Base-by-base conservation (phyloP, 768 basidiomycete genomes). In the Multifurca ochricompacta region DNA sequence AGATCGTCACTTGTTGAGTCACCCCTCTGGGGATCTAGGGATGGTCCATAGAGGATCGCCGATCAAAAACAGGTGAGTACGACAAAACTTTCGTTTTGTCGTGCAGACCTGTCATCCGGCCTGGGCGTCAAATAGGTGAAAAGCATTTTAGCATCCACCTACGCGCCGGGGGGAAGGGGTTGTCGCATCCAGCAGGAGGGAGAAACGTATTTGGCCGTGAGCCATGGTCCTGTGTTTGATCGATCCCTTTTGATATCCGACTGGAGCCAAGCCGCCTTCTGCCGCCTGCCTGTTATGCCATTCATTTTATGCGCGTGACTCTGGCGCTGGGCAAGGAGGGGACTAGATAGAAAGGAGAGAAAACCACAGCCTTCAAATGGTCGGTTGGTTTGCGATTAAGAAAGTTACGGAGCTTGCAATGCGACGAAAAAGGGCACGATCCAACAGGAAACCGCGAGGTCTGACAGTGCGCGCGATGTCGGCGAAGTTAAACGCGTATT, bases 31-130 rank as follows among this genome's bases (percentile, higher is more conserved):
- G 74, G 75, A 16, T 76, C 69, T 62, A 66, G 67, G 31, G 77
- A 79, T 58, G 73, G 74, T 16, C 59, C 11, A 60, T 77, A 27
- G 78, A 77, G 76, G 80, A 80, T 62, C 75, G 71, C 65, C 71
- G 79, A 28, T 75, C 76, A 47, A 59, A n/a, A 54, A 13, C 73
- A 73, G 70, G 78, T 75, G 69, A 50, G 68, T 54, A 21, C 56
- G 48, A 65, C 40, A 53, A 53, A 47, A 34, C 47, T 59, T 46
- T 14, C 43, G n/a, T n/a, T n/a, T n/a, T 40, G 13, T 27, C 18
- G 30, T 65, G 78, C 74, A 62, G 63, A 53, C 69, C 70, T 39
- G 62, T 71, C 42, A 65, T 71, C 56, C 67, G 64, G 50, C 67
- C 64, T 48, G 62, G 63, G 48, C 66, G 67, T 56, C 60, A 60